Evolutionary conservation across 2,329 filamentous ascomycete genomes (phyloP), one percentile per base, ranked within the genome.

Genomic region (Bretziella fagacearum): DNA sequence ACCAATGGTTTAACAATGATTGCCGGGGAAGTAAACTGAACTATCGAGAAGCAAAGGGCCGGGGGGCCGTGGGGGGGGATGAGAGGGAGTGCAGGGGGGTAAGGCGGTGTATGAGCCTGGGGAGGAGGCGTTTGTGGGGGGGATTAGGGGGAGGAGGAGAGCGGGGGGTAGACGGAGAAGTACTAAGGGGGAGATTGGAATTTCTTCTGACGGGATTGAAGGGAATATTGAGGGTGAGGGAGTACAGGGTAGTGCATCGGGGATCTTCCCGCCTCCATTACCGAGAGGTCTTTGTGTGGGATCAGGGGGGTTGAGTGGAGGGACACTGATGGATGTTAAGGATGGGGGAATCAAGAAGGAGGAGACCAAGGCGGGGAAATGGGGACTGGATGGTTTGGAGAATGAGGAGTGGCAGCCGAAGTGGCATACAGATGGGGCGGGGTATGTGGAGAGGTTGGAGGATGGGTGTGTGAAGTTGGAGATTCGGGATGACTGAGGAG

Each of bases 1-100:
- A 65, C 49, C 59, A 58, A 46, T 67, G 64, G 65, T 58, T 60
- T 32, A 57, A 55, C 4, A 54, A 52, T 40, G 51, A 46, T 8
- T 39, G 47, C 20, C 6, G 52, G 6, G 43, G 54, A 35, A 58
- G 62, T 18, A 55, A 22, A 3, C 13, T 26, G 29, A 35, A 17
- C 8, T 32, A 26, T 25, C 22, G 25, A 29, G 20, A 3, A n/a
- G 45, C 10, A 35, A 20, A 15, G 27, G 35, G 6, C 36, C 7
- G 13, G 11, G 11, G 6, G 23, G 15, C 22, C 6, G 6, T 37
- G n/a, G 15, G 22, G 30, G 15, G 35, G 35, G n/a, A 39, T 6
- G 7, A 23, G 20, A 20, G 35, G 17, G 3, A 36, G 8, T 36
- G 11, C 13, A n/a, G 33, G 3, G 33, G 17, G 6, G n/a, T n/a